Base-by-base conservation (phyloP, 2,329 filamentous ascomycete species). In the Aureobasidium uvarum region DNA sequence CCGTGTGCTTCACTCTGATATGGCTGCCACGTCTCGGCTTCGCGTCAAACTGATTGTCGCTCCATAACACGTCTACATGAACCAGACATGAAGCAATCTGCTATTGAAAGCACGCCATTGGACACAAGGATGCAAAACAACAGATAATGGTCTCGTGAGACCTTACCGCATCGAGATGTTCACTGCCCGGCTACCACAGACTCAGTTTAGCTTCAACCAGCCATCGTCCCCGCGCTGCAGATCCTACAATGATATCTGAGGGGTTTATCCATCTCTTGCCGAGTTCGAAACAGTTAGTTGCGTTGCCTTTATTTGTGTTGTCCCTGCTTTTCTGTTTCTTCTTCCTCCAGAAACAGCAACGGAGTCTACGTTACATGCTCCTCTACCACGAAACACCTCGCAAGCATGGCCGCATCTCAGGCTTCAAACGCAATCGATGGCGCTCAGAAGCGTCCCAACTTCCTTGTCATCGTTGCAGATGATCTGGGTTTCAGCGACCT, bases 401-500 rank as follows among this genome's bases (percentile, higher is more conserved):
- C 64, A 71, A 69, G 68, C 71, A 73, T 74, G 72, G 70, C 65
- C 70, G 70, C 66, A 66, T 71, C 69, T 69, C 65, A 71, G 70
- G 70, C 66, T 72, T 71, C 71, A 70, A 72, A 64, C 69, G 70
- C 46, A 71, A 71, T 69, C 67, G 71, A 64, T 72, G 71, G 71
- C 68, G 67, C 63, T 43, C 56, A 66, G 50, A 81, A 81, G 73
- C 80, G 81, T 46, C 85, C 85, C 23, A 86, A 86, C 72, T 86
- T 86, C 74, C 81, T 87, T 62, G 78, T 86, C 69, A 79, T 85
- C 66, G 80, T 85, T 48, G 83, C 84, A 36, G 84, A 86, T 72
- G 84, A 86, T 71, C 77, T 86, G 20, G 84, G 84, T n/a, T 86
- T 85, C 77, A 83, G 82, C 52, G 85, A 87, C 69, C 78, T 85